A percentile compares a stretch with the other conserved stretches of the same genome.
Evolutionary conservation across 164 flowering plant species (phyloP).

Genomic region (Stephania japonica): DNA sequence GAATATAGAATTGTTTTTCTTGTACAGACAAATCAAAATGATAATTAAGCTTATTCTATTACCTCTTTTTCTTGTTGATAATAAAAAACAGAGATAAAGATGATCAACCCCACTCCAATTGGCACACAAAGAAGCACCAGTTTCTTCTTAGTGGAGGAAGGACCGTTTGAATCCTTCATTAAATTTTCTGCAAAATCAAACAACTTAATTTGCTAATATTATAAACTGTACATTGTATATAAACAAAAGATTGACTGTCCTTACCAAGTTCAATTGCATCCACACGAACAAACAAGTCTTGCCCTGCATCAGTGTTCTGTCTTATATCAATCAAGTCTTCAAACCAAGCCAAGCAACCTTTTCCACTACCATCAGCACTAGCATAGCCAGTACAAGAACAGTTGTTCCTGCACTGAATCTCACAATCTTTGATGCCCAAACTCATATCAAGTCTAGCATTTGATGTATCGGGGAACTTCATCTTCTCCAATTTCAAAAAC

Average conservation of each 20-base stretch:
- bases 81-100: background rate
- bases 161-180: background rate
- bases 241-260: background rate
- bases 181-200: background rate
- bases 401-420: background rate
- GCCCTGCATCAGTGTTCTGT: background rate
- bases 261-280: slow-evolving; percentile 1
- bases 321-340: slow-evolving; percentile 6
- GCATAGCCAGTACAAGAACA: slow-evolving; percentile 7
- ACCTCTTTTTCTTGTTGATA: background rate
- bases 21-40: background rate
- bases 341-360: background rate
- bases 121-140: background rate
- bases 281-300: background rate
- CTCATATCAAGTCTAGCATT: background rate
- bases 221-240: too few relatives aligned
- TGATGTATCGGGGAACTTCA: slow-evolving; percentile 13
- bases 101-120: background rate
- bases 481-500: too few relatives aligned
- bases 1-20: background rate
- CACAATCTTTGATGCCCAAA: background rate
- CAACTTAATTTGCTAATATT: too few relatives aligned
- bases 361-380: slow-evolving; percentile 1
- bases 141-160: background rate
- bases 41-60: background rate